Conservation (phyloP, 2,329 filamentous ascomycete species). For the Cadophora malorum region DNA sequence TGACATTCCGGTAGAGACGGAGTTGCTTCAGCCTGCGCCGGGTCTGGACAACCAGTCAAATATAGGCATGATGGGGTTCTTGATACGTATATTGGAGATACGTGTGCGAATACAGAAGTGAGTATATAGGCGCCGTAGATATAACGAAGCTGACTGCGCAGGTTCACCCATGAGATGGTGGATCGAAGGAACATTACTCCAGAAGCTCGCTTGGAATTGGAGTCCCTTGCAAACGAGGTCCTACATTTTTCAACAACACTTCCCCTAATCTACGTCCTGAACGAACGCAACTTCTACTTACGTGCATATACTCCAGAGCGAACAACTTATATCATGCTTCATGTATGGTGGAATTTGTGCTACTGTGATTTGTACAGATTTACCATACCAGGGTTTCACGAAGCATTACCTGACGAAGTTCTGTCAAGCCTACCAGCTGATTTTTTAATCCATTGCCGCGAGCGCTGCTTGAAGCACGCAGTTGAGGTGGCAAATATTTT, state of each 20-base stretch:
- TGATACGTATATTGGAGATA: slow-evolving; percentile 14
- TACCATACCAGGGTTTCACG: slow-evolving; percentile 1
- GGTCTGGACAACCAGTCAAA: slow-evolving; percentile 2
- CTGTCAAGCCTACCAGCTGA: not conserved
- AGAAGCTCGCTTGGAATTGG: not conserved
- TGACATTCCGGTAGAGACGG: slow-evolving; percentile 8
- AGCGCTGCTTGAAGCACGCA: slow-evolving; percentile 6
- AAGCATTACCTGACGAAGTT: slow-evolving; percentile 4
- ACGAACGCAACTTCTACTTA: slow-evolving; percentile 6
- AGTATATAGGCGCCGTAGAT: not conserved
- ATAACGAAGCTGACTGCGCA: not conserved
- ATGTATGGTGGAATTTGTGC: slow-evolving; percentile 10
- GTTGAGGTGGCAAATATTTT: slow-evolving; percentile 2
- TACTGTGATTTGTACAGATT: slow-evolving; percentile 14
- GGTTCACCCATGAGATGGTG: slow-evolving; percentile 11
- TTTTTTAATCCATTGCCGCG: slow-evolving; percentile 1
- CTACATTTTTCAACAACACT: slow-evolving; percentile 6
- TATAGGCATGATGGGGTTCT: slow-evolving; percentile 8
- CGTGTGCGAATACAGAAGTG: slow-evolving; percentile 14
- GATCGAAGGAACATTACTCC: slow-evolving; percentile 4
- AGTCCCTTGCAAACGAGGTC: slow-evolving; percentile 2
- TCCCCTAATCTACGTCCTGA: not conserved
- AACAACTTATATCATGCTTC: slow-evolving; percentile 10
- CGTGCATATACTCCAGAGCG: slow-evolving; percentile 8
- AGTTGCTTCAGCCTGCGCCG: not conserved